phyloP scores from a whole-genome alignment of 768 basidiomycete genomes.

The Boletus edulis region DNA sequence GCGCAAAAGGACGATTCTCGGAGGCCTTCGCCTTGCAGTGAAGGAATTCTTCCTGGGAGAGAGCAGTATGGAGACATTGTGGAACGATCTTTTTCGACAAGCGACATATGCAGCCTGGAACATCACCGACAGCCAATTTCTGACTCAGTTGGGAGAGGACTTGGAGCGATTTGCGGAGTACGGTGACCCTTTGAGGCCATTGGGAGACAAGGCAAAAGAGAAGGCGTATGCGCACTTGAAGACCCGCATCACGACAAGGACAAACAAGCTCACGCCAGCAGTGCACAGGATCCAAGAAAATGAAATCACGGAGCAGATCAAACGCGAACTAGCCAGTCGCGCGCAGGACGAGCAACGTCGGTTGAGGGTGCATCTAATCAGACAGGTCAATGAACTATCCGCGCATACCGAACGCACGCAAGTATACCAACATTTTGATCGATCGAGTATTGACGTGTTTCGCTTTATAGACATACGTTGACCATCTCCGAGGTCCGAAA shows the following conservation, averaged over 20 bases:
- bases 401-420: neutral
- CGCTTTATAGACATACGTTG: conserved; percentile 10
- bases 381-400: conserved; percentile 16
- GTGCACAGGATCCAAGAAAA: conserved; percentile 12
- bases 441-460: neutral
- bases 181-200: neutral
- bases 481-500: conserved; percentile 6
- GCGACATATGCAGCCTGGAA: neutral
- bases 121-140: neutral
- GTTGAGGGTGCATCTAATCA: conserved; percentile 19
- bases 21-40: too few species aligned
- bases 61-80: neutral
- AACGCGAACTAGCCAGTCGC: neutral
- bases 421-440: neutral
- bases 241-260: neutral
- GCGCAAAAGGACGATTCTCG: neutral
- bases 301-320: neutral
- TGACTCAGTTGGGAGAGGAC: neutral
- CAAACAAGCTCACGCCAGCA: conserved; percentile 7
- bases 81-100: neutral
- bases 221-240: neutral
- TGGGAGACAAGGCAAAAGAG: neutral
- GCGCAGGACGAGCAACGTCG: conserved; percentile 7
- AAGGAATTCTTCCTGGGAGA: neutral
- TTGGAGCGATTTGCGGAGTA: neutral